Percentiles rank a stretch among this genome's conserved stretches.
Evolutionary conservation across 2,329 filamentous ascomycete genomes (phyloP).

Genomic region (Nannizziopsis arthrosporioides): DNA sequence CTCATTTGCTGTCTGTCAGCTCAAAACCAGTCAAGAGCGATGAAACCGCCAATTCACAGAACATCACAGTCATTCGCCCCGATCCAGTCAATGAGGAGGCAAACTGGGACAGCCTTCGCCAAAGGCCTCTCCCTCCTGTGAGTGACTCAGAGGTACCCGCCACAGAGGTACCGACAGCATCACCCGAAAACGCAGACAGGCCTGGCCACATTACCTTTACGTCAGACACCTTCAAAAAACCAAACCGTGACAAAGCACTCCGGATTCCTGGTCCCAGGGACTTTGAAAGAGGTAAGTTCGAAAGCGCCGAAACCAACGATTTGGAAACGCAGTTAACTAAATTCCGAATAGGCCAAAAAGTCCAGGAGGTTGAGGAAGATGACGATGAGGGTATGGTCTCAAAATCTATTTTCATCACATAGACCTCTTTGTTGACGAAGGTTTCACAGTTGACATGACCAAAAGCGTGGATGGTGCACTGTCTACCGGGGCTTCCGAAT

Average conservation of each 20-base stretch:
- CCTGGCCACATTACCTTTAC: constrained; percentile 15
- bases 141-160: background rate
- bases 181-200: background rate
- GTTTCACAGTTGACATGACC: constrained; percentile 6
- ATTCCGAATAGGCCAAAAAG: constrained; percentile 17
- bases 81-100: constrained; percentile 3
- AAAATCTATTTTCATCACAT: background rate
- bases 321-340: background rate
- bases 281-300: constrained; percentile 13
- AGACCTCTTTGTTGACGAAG: background rate
- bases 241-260: constrained; percentile 12
- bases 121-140: background rate
- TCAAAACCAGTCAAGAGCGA: background rate
- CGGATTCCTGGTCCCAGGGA: constrained; percentile 16
- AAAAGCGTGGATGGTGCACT: constrained; percentile 10
- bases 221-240: constrained; percentile 13
- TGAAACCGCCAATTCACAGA: background rate
- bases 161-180: background rate
- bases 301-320: no score
- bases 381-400: constrained; percentile 6
- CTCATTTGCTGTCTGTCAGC: constrained; percentile 6
- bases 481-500: background rate
- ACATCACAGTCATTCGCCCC: constrained; percentile 2
- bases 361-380: constrained; percentile 19
- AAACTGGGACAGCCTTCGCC: constrained; percentile 2